Evolutionary conservation across 805 yeast genomes (phyloP), one percentile per base, ranked within the genome.

Genomic region (Metschnikowia similis): DNA sequence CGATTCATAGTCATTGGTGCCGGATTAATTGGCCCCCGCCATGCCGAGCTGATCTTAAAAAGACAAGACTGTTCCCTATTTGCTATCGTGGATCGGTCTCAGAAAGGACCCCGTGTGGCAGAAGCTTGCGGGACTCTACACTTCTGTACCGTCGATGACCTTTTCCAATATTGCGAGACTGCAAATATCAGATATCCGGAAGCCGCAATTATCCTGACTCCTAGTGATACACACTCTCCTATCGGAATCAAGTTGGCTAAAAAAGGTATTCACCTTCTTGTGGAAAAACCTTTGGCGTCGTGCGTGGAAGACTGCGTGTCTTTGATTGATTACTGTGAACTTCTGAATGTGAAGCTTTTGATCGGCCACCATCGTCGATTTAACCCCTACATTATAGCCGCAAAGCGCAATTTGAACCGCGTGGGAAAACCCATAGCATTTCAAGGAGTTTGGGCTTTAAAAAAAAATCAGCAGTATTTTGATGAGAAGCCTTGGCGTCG

Each of bases 341-440:
- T 34, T 28, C 50, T 54, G 42, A 55, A 64, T 38, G 71, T 72
- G 13, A 60, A 64, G 43, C 60, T 72, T 10, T 60, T 72, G 48
- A 67, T 72, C 35, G 76, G 76, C 9, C 77, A 72, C 54, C 77
- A 72, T 53, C 61, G 77, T 30, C 56, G 77, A 14, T 72, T 72
- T 52, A 72, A 72, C 50, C 76, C 77, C 3, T 72, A 64, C 51
- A 70, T 72, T 26, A 62, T 71, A 0, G 66, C 68, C 27, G 65
- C 76, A 34, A 72, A 71, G 52, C 56, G 59, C n/a, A 61, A 67
- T 48, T 54, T 72, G 48, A 52, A 49, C 29, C 57, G 54, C 38
- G 54, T 71, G 9, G 77, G 77, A 0, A 55, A 51, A 9, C 57
- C 66, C 1, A 55, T 72, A 26, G 76, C 75, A 1, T 55, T 72